phyloP scores from a whole-genome alignment of 306 rosid genomes.

The Arachis stenosperma region DNA sequence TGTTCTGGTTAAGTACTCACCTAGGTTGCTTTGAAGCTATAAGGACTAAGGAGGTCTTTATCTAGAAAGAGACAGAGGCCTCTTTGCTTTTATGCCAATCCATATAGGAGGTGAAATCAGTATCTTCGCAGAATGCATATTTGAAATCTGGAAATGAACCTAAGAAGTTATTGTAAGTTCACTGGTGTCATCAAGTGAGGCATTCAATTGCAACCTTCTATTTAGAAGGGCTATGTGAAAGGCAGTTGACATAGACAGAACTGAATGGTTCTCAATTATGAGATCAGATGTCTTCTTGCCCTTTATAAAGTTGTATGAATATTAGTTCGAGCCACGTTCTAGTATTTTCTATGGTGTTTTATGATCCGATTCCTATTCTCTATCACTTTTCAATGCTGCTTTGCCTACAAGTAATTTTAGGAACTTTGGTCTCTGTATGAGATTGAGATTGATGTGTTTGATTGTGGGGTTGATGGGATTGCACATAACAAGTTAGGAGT shows the following conservation, averaged over 20 bases:
- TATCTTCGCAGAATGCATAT: background rate
- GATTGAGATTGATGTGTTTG: background rate
- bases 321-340: slow-evolving; percentile 17
- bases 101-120: background rate
- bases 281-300: background rate
- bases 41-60: background rate
- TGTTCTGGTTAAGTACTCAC: background rate
- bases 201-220: slow-evolving; percentile 13
- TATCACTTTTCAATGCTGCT: background rate
- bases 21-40: background rate
- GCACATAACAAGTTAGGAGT: background rate
- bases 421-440: background rate
- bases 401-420: too few species aligned
- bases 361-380: background rate
- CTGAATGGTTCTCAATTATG: background rate
- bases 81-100: background rate
- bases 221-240: background rate
- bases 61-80: background rate
- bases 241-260: too few species aligned
- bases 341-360: slow-evolving; percentile 7
- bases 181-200: background rate
- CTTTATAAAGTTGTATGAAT: slow-evolving; percentile 5
- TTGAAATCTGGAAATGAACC: slow-evolving; percentile 4
- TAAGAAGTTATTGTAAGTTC: background rate
- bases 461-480: background rate